Conservation (phyloP, 805 yeast species). For the Schwanniomyces polymorphus region DNA sequence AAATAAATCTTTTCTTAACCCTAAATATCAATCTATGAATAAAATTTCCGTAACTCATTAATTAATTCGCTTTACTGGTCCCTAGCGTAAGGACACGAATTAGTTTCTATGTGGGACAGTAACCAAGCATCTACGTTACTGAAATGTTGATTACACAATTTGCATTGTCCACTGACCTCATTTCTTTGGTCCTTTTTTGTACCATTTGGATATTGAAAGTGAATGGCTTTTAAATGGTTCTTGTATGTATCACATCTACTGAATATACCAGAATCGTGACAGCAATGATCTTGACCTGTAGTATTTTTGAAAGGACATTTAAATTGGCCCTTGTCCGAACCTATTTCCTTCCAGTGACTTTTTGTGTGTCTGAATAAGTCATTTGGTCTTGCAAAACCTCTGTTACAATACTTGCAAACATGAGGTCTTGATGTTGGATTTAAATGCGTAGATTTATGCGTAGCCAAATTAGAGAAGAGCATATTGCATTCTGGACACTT, state of each 20-base stretch:
- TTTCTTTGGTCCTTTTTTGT: conserved; percentile 76
- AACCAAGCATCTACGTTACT: conserved; percentile 80
- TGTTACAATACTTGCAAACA: conserved; percentile 70
- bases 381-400: conserved; percentile 88
- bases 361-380: conserved; percentile 84
- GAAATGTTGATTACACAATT: conserved; percentile 69
- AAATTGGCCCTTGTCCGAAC: conserved; percentile 65
- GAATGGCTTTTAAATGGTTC: conserved; percentile 86
- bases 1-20: not conserved
- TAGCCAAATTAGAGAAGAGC: conserved; percentile 75
- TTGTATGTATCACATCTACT: conserved; percentile 90
- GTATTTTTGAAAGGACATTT: conserved; percentile 71
- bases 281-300: conserved; percentile 38
- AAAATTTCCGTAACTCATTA: not conserved
- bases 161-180: conserved; percentile 71
- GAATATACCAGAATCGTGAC: conserved; percentile 84
- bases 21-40: not conserved
- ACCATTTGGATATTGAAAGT: conserved; percentile 85
- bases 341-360: conserved; percentile 79
- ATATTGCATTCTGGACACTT: conserved; percentile 71
- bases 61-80: conserved; percentile 2
- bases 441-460: conserved; percentile 78
- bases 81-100: conserved; percentile 29
- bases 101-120: conserved; percentile 62
- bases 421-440: conserved; percentile 75